Conservation (phyloP, 23 red algal genomes). For the Pyropia yezoensis region DNA sequence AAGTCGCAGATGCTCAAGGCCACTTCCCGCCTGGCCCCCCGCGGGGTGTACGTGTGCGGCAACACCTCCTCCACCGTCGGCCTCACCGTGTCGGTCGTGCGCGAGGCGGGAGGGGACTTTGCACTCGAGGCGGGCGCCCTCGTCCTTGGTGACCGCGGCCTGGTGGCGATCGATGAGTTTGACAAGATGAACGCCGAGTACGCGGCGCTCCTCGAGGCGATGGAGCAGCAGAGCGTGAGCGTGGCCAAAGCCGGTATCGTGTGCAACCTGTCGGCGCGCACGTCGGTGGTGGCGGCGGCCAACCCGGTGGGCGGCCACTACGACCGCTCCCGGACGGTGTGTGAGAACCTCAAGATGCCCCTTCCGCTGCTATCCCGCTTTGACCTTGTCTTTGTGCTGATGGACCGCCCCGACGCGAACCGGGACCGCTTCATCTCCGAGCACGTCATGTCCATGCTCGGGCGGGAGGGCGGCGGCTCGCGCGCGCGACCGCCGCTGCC, state of each 20-base stretch:
- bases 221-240: constrained; percentile 98
- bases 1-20: constrained; percentile 98
- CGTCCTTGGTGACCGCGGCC: constrained; percentile 82
- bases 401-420: constrained; percentile 72
- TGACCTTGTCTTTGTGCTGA: constrained; percentile 87
- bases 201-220: constrained; percentile 82
- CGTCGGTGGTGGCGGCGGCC: constrained; percentile 89
- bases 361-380: constrained; percentile 91
- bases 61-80: constrained; percentile 90
- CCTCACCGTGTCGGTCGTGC: constrained; percentile 88
- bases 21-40: constrained; percentile 60
- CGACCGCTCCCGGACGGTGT: constrained; percentile 75
- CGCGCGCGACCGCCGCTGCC: not conserved
- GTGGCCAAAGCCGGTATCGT: constrained; percentile 94
- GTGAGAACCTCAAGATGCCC: constrained; percentile 90
- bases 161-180: constrained; percentile 98
- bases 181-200: constrained; percentile 97
- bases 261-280: constrained; percentile 79
- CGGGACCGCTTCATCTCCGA: constrained; percentile 79
- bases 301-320: constrained; percentile 96
- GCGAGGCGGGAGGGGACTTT: constrained; percentile 83
- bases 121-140: constrained; percentile 93
- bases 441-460: constrained; percentile 80
- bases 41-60: constrained; percentile 92
- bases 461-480: not conserved